Conservation (phyloP, 2,329 filamentous ascomycete genomes). For the Ophiostoma sp. region DNA sequence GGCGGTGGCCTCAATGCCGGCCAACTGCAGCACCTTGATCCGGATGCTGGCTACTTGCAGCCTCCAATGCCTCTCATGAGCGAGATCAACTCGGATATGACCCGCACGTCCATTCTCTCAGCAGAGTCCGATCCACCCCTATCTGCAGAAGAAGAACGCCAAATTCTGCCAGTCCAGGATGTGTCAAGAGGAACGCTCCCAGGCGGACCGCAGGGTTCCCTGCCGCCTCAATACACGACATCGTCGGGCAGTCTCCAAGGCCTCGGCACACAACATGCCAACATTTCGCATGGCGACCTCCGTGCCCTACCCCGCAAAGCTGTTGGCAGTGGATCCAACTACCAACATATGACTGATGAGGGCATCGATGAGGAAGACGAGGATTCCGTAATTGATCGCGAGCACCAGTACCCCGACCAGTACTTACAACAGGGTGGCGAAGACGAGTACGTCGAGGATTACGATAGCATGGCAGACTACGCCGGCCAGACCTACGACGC, state of each 20-base stretch:
- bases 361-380: constrained; percentile 49
- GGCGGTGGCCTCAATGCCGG: constrained; percentile 37
- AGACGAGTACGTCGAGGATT: constrained; percentile 42
- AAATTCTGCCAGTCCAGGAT: constrained; percentile 58
- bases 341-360: constrained; percentile 40
- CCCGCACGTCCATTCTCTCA: constrained; percentile 81
- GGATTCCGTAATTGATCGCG: constrained; percentile 39
- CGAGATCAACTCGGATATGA: constrained; percentile 84
- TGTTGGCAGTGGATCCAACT: constrained; percentile 29
- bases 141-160: constrained; percentile 63
- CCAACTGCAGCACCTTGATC: constrained; percentile 54
- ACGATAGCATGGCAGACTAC: constrained; percentile 27
- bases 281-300: constrained; percentile 61
- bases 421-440: constrained; percentile 32
- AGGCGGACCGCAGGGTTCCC: constrained; percentile 54
- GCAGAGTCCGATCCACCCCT: constrained; percentile 73
- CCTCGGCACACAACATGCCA: constrained; percentile 68
- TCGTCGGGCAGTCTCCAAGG: constrained; percentile 46
- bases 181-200: constrained; percentile 60
- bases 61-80: constrained; percentile 87
- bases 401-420: constrained; percentile 46
- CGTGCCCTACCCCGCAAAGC: constrained; percentile 53
- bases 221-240: constrained; percentile 45
- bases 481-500: constrained; percentile 48
- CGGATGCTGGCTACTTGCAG: constrained; percentile 47